Evolutionary conservation across 345 rosid genomes (phyloP).

Genomic region (Rhizophora apiculata): DNA sequence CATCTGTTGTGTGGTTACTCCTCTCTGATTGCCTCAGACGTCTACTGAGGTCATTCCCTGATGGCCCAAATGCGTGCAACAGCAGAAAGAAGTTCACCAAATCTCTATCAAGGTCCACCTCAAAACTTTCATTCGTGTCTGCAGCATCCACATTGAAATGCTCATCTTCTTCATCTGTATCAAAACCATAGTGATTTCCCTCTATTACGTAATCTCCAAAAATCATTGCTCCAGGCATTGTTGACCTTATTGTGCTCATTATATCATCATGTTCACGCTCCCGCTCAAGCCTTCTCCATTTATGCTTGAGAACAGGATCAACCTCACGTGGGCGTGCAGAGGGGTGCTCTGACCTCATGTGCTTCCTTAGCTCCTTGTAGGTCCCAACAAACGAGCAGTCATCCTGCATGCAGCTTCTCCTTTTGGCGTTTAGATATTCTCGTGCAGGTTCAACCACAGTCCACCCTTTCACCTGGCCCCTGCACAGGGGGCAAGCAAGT

Average conservation of each 20-base stretch:
- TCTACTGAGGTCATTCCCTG: constrained; percentile 49
- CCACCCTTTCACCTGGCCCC: constrained; percentile 98
- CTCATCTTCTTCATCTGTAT: constrained; percentile 43
- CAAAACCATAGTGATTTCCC: constrained; percentile 50
- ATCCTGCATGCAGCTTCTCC: constrained; percentile 94
- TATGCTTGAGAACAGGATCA: constrained; percentile 79
- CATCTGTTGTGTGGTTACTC: constrained; percentile 25
- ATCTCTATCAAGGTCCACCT: constrained; percentile 53
- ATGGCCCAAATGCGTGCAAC: constrained; percentile 71
- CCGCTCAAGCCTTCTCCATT: constrained; percentile 74
- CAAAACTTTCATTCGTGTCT: constrained; percentile 39
- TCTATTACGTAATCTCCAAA: constrained; percentile 82
- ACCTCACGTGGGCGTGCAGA: constrained; percentile 72
- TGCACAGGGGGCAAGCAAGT: constrained; percentile 88
- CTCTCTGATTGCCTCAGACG: constrained; percentile 42
- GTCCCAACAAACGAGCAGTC: constrained; percentile 67
- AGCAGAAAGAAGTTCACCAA: constrained; percentile 63
- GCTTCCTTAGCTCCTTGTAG: constrained; percentile 89
- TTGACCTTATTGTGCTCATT: constrained; percentile 74
- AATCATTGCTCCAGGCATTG: constrained; percentile 87
- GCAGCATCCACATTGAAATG: constrained; percentile 29
- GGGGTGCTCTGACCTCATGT: constrained; percentile 79
- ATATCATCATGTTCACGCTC: constrained; percentile 72
- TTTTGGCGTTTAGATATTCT: constrained; percentile 63
- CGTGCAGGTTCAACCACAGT: constrained; percentile 90